Evolutionary conservation across 2,329 filamentous ascomycete species (phyloP).

Genomic region (Acephala macrosclerotiorum): DNA sequence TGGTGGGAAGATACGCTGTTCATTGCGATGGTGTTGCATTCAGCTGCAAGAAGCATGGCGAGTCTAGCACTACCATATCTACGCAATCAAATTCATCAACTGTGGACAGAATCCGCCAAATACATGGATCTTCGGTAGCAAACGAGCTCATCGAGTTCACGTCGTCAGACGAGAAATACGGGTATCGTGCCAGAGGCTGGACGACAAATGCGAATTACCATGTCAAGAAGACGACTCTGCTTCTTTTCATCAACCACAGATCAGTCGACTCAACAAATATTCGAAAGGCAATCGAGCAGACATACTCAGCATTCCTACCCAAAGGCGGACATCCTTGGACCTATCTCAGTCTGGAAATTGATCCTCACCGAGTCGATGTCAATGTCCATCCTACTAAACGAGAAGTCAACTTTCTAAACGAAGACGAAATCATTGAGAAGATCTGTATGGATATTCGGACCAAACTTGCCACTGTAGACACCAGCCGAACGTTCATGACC

Average conservation of each 20-base stretch:
- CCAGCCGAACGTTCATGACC: slow-evolving; percentile 91
- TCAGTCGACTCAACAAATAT: slow-evolving; percentile 89
- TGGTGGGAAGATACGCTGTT: slow-evolving; percentile 91
- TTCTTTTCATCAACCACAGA: slow-evolving; percentile 97
- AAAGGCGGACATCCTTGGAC: slow-evolving; percentile 95
- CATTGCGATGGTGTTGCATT: slow-evolving; percentile 93
- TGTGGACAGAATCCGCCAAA: slow-evolving; percentile 86
- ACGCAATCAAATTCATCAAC: slow-evolving; percentile 76
- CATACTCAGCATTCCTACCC: slow-evolving; percentile 84
- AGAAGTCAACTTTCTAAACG: slow-evolving; percentile 96
- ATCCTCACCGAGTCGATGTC: slow-evolving; percentile 91
- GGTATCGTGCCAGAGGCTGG: slow-evolving; percentile 82
- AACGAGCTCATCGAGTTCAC: slow-evolving; percentile 86
- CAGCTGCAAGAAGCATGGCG: slow-evolving; percentile 95
- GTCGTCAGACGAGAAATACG: slow-evolving; percentile 77
- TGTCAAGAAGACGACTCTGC: slow-evolving; percentile 84
- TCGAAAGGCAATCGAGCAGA: slow-evolving; percentile 90
- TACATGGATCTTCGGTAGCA: slow-evolving; percentile 83
- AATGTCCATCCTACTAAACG: slow-evolving; percentile 97
- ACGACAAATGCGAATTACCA: slow-evolving; percentile 95
- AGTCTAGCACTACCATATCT: slow-evolving; percentile 82
- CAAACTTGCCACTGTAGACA: slow-evolving; percentile 86
- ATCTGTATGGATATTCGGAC: slow-evolving; percentile 83
- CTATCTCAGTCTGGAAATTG: slow-evolving; percentile 91
- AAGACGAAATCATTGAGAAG: slow-evolving; percentile 91